Percentiles rank a stretch among this genome's conserved stretches.
These are phyloP conservation scores for Tolypocladium tropicale DNA, from an alignment of 2,329 filamentous ascomycete genomes.

Conservation along the genomic window DNA sequence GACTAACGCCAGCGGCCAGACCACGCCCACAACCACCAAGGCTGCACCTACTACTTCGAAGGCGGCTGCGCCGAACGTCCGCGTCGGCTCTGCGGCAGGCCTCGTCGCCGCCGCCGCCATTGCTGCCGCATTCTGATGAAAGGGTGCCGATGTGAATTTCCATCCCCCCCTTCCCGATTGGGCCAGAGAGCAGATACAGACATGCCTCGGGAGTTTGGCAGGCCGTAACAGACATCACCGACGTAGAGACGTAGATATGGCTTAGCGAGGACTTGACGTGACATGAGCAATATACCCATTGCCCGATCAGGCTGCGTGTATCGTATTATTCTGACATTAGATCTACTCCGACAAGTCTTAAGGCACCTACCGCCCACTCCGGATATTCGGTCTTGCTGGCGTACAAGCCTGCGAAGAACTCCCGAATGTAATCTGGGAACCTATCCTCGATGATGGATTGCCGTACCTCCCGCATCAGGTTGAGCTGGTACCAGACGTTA, in stretches of 20 bases:
- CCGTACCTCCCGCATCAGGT: conserved; percentile 67
- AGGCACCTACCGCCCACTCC: conserved; percentile 71
- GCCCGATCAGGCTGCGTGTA: background rate
- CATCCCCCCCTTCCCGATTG: background rate
- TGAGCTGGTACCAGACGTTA: conserved; percentile 87
- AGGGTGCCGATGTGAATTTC: background rate
- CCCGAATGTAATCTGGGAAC: conserved; percentile 66
- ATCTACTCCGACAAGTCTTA: conserved; percentile 73
- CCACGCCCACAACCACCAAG: background rate
- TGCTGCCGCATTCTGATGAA: conserved; percentile 15
- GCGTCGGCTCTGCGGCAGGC: conserved; percentile 10
- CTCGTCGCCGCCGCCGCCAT: conserved; percentile 12
- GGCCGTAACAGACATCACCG: background rate
- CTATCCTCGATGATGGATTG: conserved; percentile 71
- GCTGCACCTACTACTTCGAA: conserved; percentile 3
- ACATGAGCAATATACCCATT: background rate
- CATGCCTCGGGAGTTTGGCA: background rate
- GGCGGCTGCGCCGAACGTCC: conserved; percentile 9
- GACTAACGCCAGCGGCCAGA: background rate
- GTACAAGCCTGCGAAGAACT: conserved; percentile 72
- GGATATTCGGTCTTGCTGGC: conserved; percentile 56
- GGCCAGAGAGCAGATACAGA: background rate
- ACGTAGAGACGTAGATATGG: background rate
- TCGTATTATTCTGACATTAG: conserved; percentile 11
- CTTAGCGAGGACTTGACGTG: background rate